Evolutionary conservation across 78 protist genomes (phyloP), one percentile per base, ranked within the genome.

Genomic region (Cavenderia fasciculata): DNA sequence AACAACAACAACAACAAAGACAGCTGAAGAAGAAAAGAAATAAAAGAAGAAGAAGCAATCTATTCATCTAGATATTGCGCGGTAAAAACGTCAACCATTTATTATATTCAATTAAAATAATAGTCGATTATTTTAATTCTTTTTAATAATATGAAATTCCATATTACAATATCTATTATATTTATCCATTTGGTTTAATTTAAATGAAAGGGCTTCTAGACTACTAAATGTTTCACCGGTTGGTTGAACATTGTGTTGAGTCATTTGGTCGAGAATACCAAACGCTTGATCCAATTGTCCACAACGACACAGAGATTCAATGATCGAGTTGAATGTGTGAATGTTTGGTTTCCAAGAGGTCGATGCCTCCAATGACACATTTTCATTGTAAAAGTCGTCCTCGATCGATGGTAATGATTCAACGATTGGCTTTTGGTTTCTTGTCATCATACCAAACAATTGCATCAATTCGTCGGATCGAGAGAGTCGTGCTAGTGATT

Each of bases 111-210:
- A n/a, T n/a, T n/a, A n/a, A n/a, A n/a, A n/a, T n/a, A n/a, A n/a
- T n/a, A n/a, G n/a, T n/a, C n/a, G n/a, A n/a, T n/a, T n/a, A n/a
- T n/a, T n/a, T n/a, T n/a, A n/a, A n/a, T n/a, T n/a, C n/a, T n/a
- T n/a, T 77, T 82, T 82, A 29, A 57, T 56, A 0, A 82, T 68
- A 57, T 82, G 90, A 44, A 82, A 82, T 49, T 65, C n/a, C 41
- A 68, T 46, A 4, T n/a, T 46, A 69, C 90, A 82, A 44, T 69
- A 41, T 82, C 68, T 34, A 16, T 57, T 65, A 36, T 82, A 82
- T 8, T 68, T 10, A 31, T 66, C 77, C 44, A 46, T 57, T 52
- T 43, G 27, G 3, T 29, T 31, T 21, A 33, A 36, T 57, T 82
- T 82, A 14, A 82, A 68, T 38, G 90, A 66, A 0, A 82, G 54